Conservation (phyloP, 75 land plant genomes). For the Chamaecyparis obtusa region DNA sequence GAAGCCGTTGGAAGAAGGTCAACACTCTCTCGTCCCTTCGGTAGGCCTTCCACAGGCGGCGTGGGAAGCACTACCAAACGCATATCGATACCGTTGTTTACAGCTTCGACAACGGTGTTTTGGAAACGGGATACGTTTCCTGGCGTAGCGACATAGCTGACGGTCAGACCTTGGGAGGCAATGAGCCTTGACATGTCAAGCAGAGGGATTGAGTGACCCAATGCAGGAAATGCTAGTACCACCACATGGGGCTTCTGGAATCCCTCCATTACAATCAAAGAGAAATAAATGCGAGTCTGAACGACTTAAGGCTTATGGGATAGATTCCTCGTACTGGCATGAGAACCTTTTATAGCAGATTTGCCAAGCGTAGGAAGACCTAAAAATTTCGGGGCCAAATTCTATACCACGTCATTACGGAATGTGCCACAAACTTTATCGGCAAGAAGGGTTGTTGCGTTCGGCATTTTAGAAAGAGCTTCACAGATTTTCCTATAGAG, state of each 20-base stretch:
- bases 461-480: no score
- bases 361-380: no score
- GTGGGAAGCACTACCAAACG: slow-evolving; percentile 15
- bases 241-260: not conserved
- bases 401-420: no score
- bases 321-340: no score
- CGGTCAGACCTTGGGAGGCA: not conserved
- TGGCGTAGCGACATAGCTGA: slow-evolving; percentile 1
- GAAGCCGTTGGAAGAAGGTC: slow-evolving; percentile 5
- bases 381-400: no score
- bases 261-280: not conserved
- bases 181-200: slow-evolving; percentile 34
- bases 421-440: no score
- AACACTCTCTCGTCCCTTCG: slow-evolving; percentile 3
- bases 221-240: slow-evolving; percentile 26
- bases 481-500: no score
- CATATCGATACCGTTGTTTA: not conserved
- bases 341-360: no score
- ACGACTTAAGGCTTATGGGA: no score
- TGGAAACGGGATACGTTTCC: not conserved
- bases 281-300: no score
- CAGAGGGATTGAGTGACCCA: slow-evolving; percentile 41
- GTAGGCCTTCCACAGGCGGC: slow-evolving; percentile 12
- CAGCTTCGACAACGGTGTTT: not conserved
- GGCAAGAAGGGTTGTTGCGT: no score